These are phyloP conservation scores for Saturnispora quitensis DNA, from an alignment of 805 yeast genomes.

Conservation along the genomic window DNA sequence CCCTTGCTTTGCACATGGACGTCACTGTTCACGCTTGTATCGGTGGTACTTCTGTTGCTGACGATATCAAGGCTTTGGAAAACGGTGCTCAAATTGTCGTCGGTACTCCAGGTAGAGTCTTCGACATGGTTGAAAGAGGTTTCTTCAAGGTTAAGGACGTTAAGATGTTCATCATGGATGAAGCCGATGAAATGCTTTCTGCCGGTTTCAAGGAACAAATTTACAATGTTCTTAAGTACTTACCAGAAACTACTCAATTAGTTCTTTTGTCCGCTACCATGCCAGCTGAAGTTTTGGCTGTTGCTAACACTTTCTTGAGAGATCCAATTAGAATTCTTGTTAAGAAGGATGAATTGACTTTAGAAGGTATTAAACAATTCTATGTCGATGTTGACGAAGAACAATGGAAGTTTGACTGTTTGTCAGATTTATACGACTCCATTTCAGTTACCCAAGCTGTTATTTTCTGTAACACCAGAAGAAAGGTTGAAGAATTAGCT, in stretches of 20 bases:
- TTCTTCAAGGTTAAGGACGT: slow-evolving; percentile 71
- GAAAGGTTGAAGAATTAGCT: slow-evolving; percentile 86
- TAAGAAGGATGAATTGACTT: slow-evolving; percentile 88
- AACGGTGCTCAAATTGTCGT: slow-evolving; percentile 89
- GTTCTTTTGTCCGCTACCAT: slow-evolving; percentile 92
- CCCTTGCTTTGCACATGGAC: slow-evolving; percentile 85
- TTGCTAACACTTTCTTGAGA: slow-evolving; percentile 88
- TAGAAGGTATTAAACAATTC: slow-evolving; percentile 93
- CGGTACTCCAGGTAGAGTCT: slow-evolving; percentile 98
- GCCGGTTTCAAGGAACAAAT: slow-evolving; percentile 94
- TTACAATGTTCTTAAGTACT: slow-evolving; percentile 80
- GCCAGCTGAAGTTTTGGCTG: slow-evolving; percentile 85
- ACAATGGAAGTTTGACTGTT: slow-evolving; percentile 89
- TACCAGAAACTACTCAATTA: slow-evolving; percentile 87
- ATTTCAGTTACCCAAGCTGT: slow-evolving; percentile 95
- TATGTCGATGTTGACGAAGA: slow-evolving; percentile 86
- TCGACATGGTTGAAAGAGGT: slow-evolving; percentile 90
- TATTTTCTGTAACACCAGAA: slow-evolving; percentile 92
- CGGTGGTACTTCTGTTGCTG: slow-evolving; percentile 89
- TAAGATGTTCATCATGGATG: slow-evolving; percentile 93
- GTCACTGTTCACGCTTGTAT: slow-evolving; percentile 92
- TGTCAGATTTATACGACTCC: slow-evolving; percentile 92
- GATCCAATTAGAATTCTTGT: slow-evolving; percentile 92
- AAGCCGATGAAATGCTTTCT: slow-evolving; percentile 94
- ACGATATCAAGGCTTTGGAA: slow-evolving; percentile 76